phyloP scores from a whole-genome alignment of 306 rosid genomes.

The Macrotyloma uniflorum region DNA sequence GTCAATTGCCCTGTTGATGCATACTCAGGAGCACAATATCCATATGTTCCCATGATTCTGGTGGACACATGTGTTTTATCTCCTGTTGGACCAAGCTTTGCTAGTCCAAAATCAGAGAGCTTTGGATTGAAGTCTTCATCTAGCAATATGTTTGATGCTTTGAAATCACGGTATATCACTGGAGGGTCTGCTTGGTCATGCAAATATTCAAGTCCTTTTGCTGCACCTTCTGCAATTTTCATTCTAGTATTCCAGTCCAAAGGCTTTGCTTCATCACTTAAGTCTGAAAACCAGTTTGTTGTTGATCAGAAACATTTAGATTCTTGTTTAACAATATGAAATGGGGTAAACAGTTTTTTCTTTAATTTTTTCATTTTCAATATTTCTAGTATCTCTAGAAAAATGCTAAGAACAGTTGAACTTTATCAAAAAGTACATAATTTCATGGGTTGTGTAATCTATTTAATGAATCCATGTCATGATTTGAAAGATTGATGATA shows the following conservation, averaged over 20 bases:
- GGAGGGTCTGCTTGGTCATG: slow-evolving; percentile 83
- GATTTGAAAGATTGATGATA: too few species aligned
- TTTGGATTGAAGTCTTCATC: slow-evolving; percentile 76
- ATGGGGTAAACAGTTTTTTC: background rate
- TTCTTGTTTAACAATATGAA: background rate
- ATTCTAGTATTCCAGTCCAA: slow-evolving; percentile 83
- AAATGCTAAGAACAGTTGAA: too few species aligned
- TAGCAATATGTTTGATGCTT: slow-evolving; percentile 77
- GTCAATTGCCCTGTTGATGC: slow-evolving; percentile 81
- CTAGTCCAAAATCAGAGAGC: slow-evolving; percentile 92
- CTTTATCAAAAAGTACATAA: too few species aligned
- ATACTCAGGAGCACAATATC: slow-evolving; percentile 96
- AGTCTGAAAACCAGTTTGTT: slow-evolving; percentile 47
- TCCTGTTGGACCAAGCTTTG: slow-evolving; percentile 84
- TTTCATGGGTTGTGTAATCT: too few species aligned
- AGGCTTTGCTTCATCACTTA: slow-evolving; percentile 40
- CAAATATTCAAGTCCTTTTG: slow-evolving; percentile 82
- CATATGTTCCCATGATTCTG: slow-evolving; percentile 96
- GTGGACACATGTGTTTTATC: slow-evolving; percentile 80
- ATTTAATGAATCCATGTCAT: too few species aligned
- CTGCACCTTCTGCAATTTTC: slow-evolving; percentile 86
- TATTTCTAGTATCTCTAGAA: background rate
- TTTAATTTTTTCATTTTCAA: background rate
- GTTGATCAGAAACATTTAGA: background rate
- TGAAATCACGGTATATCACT: slow-evolving; percentile 89